Base-by-base conservation (phyloP, 1,284 basidiomycete genomes). In the Gymnopus androsaceus region DNA sequence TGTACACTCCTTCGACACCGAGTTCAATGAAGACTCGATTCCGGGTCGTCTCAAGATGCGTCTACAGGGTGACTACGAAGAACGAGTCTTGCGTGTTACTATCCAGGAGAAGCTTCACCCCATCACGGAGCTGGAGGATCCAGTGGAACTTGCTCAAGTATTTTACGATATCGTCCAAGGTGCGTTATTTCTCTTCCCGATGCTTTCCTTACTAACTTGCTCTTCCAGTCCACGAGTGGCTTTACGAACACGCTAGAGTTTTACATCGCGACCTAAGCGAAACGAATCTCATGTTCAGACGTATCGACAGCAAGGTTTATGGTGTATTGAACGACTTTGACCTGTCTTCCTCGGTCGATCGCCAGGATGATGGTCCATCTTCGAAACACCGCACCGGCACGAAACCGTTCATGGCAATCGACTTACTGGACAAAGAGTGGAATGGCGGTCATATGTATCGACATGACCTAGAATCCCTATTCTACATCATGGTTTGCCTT, bases 281-380 rank as follows among this genome's bases (percentile, higher is more conserved):
- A 9, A 19, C 3, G 14, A 54, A 58, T 21, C 14, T 58, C 36
- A 58, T 58, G 56, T 49, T 54, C 36, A 25, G 52, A 0, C 28
- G 42, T 4, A 54, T 14, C 2, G 56, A 50, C 8, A 46, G 45
- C 14, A 21, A 44, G 28, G 19, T 58, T 3, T 54, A 48, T 19
- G 56, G 56, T 23, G 46, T 58, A 14, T 28, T 58, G 11, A 58
- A 58, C 25, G 51, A 58, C 27, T 54, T 58, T 19, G 56, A 58
- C 25, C 51, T 54, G 5, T 17, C 55, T 2, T 44, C 47, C 12
- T 23, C 15, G 17, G 6, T 19, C 6, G 19, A n/a, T 21, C 15
- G 40, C 14, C 12, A 15, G 4, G n/a, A 28, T 1, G 25, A 31
- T 19, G 45, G 19, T 4, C 27, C 31, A 9, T 40, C 33, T 17